Evolutionary conservation across 2,329 filamentous ascomycete species (phyloP), one percentile per base, ranked within the genome.

Genomic region (Lachnellula willkommii): DNA sequence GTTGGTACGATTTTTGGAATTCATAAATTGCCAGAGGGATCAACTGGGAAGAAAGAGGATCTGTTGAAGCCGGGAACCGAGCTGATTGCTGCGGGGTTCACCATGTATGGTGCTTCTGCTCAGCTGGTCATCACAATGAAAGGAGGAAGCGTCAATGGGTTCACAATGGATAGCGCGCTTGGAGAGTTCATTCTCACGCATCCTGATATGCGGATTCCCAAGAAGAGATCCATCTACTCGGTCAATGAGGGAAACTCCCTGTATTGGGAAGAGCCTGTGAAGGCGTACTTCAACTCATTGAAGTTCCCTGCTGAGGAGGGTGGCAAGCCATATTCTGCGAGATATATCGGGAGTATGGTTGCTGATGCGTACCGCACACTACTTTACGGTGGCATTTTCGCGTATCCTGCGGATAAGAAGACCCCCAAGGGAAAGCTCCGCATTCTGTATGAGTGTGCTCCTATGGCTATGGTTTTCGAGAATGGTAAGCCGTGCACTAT

Each of bases 111-210:
- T 70, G 94, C 94, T 65, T 96, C 92, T 3, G 86, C 94, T 4
- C 93, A 97, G 77, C 81, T 99, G 47, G 94, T 99, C 68, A 88
- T 99, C 70, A 99, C 94, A 65, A 96, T 97, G 91, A 89, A 88
- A 75, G 90, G 86, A 64, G 89, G 92, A 62, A 82, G 77, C 60
- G 94, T 99, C 74, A 96, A 97, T 75, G 94, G 94, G 68, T 99
- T 99, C 80, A 99, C 94, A 26, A 85, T 99, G 68, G 94, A 99
- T 77, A 95, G 89, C 73, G 89, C 91, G 17, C 84, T 99, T 50
- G 94, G 94, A 76, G 94, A 99, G 80, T 99, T 99, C 79, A 99
- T 99, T 75, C 83, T 99, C 57, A 95, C 93, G 14, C 94, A 99
- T 75, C 94, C 94, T 24, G 74, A 95, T 75, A 99, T 99, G 94